Percentiles rank a stretch among this genome's conserved stretches.
Evolutionary conservation across 2,329 filamentous ascomycete genomes (phyloP).

Genomic region (Onygenales sp.): DNA sequence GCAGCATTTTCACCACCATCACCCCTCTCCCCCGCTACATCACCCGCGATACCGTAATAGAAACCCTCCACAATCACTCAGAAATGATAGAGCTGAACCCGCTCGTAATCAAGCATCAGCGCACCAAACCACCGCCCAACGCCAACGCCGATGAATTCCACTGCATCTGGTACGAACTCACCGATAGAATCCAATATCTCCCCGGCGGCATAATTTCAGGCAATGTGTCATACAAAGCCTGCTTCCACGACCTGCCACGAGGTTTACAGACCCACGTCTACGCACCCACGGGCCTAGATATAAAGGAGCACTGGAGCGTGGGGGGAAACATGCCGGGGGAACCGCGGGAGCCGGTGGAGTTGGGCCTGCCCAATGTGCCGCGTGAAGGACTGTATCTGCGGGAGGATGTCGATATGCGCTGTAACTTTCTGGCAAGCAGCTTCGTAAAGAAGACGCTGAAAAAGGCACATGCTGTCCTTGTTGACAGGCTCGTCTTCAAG

Average conservation of each 20-base stretch:
- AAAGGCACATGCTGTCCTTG: slow-evolving; percentile 61
- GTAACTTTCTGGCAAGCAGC: slow-evolving; percentile 62
- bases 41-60: slow-evolving; percentile 59
- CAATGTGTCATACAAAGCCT: slow-evolving; percentile 67
- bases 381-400: slow-evolving; percentile 63
- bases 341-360: slow-evolving; percentile 53
- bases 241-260: slow-evolving; percentile 63
- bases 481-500: slow-evolving; percentile 52
- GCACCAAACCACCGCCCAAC: slow-evolving; percentile 57
- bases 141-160: slow-evolving; percentile 61
- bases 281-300: slow-evolving; percentile 70
- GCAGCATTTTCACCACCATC: slow-evolving; percentile 64
- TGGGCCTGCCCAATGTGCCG: slow-evolving; percentile 54
- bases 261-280: slow-evolving; percentile 78
- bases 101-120: slow-evolving; percentile 62
- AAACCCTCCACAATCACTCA: slow-evolving; percentile 66
- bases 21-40: slow-evolving; percentile 65
- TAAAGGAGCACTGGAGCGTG: slow-evolving; percentile 68
- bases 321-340: slow-evolving; percentile 64
- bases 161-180: slow-evolving; percentile 69
- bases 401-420: slow-evolving; percentile 78
- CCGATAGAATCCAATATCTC: slow-evolving; percentile 66
- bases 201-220: slow-evolving; percentile 56
- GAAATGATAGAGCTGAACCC: slow-evolving; percentile 87
- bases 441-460: slow-evolving; percentile 80